Conservation (phyloP, 1,284 basidiomycete species). For the Ganoderma multipileum region DNA sequence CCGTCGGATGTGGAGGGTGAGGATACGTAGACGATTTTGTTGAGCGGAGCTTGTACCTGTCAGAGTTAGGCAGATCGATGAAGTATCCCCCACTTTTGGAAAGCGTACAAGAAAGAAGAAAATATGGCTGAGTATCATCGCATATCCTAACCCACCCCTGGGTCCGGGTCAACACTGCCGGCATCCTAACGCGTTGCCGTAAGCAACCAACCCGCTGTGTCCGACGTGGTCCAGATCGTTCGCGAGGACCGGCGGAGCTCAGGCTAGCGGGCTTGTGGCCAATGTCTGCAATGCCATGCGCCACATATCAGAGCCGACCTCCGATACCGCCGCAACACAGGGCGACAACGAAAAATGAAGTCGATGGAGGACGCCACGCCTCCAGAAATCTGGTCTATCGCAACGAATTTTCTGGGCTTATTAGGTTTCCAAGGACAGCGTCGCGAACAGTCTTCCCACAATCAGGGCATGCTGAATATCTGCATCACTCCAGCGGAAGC, state of each 20-base stretch:
- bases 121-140: slow-evolving; percentile 6
- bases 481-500: not conserved
- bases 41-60: not conserved
- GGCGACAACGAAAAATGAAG: not conserved
- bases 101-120: slow-evolving; percentile 11
- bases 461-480: not conserved
- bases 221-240: not conserved
- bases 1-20: not conserved
- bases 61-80: slow-evolving; percentile 2
- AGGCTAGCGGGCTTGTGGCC: not conserved
- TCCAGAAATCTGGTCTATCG: not conserved
- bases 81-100: slow-evolving; percentile 4
- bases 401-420: not conserved
- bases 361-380: not conserved
- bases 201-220: slow-evolving; percentile 4
- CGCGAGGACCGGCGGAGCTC: not conserved
- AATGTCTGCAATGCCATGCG: not conserved
- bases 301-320: slow-evolving; percentile 9
- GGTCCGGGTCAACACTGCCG: slow-evolving; percentile 6
- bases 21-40: not conserved
- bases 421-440: slow-evolving; percentile 16
- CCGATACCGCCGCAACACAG: slow-evolving; percentile 21
- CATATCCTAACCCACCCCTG: not conserved
- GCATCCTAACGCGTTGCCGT: slow-evolving; percentile 25
- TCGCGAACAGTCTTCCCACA: not conserved